Conservation (phyloP, 345 rosid species). For the Ricinus communis region DNA sequence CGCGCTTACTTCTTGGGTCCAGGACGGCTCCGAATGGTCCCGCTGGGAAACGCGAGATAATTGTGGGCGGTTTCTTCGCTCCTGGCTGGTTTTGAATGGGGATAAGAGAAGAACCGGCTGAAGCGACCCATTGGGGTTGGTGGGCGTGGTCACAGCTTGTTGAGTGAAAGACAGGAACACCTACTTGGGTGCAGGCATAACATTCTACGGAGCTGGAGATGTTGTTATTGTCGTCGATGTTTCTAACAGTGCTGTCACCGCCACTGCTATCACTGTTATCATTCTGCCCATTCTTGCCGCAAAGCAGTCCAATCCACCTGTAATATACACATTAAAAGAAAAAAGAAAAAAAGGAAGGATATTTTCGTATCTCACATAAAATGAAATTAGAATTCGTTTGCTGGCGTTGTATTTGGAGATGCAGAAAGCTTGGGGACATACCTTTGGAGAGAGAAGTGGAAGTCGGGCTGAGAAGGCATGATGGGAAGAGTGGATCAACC, state of each 20-base stretch:
- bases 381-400: neutral
- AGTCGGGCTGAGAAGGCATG: conserved; percentile 41
- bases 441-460: conserved; percentile 46
- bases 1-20: conserved; percentile 75
- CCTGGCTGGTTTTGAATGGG: conserved; percentile 56
- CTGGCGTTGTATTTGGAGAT: too few species aligned
- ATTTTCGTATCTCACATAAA: too few species aligned
- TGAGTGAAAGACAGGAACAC: conserved; percentile 89
- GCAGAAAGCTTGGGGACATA: neutral
- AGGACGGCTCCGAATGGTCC: conserved; percentile 42
- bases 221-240: conserved; percentile 37
- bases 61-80: conserved; percentile 4
- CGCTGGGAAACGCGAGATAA: conserved; percentile 15
- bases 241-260: conserved; percentile 10
- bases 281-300: neutral
- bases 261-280: conserved; percentile 9
- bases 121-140: conserved; percentile 95
- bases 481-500: conserved; percentile 39
- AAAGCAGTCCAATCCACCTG: conserved; percentile 48
- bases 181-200: conserved; percentile 91
- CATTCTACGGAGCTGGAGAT: conserved; percentile 62
- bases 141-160: conserved; percentile 88
- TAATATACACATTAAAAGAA: neutral
- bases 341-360: too few species aligned
- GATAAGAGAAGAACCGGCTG: conserved; percentile 85